These are phyloP conservation scores for Leptomonas pyrrhocoris DNA, from an alignment of 208 protist genomes.

Conservation along the genomic window DNA sequence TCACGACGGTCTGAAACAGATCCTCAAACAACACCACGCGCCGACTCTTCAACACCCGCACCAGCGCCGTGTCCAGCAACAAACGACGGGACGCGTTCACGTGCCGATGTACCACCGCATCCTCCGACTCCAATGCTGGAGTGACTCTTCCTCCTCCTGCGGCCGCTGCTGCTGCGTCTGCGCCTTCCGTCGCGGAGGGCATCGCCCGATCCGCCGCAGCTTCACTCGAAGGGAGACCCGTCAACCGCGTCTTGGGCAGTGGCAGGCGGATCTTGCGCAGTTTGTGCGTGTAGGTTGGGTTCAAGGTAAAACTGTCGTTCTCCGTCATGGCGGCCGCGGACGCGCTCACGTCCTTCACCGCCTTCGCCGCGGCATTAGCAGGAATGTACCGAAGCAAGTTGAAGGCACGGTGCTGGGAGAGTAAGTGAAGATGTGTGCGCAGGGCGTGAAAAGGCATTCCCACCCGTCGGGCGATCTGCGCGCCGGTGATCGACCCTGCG, in stretches of 20 bases:
- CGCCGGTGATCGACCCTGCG: conserved; percentile 23
- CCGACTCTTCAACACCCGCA: conserved; percentile 75
- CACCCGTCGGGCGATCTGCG: conserved; percentile 18
- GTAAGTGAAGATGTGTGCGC: conserved; percentile 29
- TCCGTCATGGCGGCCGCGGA: conserved; percentile 23
- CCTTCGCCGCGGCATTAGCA: conserved; percentile 3
- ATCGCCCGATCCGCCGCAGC: neutral
- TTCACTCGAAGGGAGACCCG: conserved; percentile 18
- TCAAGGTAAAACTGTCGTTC: conserved; percentile 53
- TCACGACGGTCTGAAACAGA: conserved; percentile 44
- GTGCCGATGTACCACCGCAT: conserved; percentile 21
- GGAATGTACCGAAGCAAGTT: conserved; percentile 23
- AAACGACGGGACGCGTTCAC: conserved; percentile 42
- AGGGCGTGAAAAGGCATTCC: conserved; percentile 33
- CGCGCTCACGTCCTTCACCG: neutral
- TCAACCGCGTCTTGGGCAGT: conserved; percentile 27
- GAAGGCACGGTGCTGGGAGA: conserved; percentile 34
- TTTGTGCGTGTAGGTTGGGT: conserved; percentile 55
- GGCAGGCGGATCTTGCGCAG: conserved; percentile 61
- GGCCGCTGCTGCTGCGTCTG: neutral
- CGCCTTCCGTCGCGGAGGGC: neutral
- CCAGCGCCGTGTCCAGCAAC: conserved; percentile 65
- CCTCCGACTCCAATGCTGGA: conserved; percentile 12
- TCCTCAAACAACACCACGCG: conserved; percentile 57
- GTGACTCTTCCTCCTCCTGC: neutral